Evolutionary conservation across 164 flowering plant species (phyloP), one percentile per base, ranked within the genome.

Genomic region (Aristolochia contorta): DNA sequence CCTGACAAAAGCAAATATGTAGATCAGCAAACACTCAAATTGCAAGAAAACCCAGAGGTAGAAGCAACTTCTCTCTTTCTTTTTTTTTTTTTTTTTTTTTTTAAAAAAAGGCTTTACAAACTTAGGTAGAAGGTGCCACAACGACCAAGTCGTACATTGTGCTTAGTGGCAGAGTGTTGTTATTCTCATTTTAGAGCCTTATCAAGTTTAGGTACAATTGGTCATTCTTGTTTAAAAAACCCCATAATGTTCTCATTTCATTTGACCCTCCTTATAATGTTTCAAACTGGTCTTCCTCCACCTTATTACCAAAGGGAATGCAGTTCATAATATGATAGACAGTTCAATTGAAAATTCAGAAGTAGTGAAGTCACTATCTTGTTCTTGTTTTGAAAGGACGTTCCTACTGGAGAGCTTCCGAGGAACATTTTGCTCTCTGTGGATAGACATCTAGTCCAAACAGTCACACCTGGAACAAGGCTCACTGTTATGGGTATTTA

Each of bases 31-130:
- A 94, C 99, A 3, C 72, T 94, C 63, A 94, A 94, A 64, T 62
- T 94, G 75, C 99, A 94, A 74, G 99, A 94, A 69, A 94, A 94
- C 58, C 99, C 99, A 0, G 99, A 94, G 95, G 99, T 93, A 64
- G 62, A 53, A 16, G 30, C 30, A 27, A 27, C 30, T 27, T 27
- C 30, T n/a, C n/a, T n/a, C n/a, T n/a, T n/a, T n/a, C n/a, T n/a
- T n/a, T n/a, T n/a, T n/a, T n/a, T n/a, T n/a, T n/a, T n/a, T n/a
- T n/a, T n/a, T n/a, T n/a, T n/a, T n/a, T n/a, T n/a, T n/a, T n/a
- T n/a, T n/a, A 27, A 27, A 27, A 27, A 27, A 27, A 27, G 30
- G 43, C 43, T 37, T 7, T 1, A 4, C 12, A 4, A 37, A 37
- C 43, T 37, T 37, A 37, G 43, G 43, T 37, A 1, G 43, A 10